A percentile compares a stretch with the other conserved stretches of the same genome.
These are phyloP conservation scores for Colletotrichum sp. DNA, from an alignment of 2,329 filamentous ascomycete genomes.

Conservation along the genomic window DNA sequence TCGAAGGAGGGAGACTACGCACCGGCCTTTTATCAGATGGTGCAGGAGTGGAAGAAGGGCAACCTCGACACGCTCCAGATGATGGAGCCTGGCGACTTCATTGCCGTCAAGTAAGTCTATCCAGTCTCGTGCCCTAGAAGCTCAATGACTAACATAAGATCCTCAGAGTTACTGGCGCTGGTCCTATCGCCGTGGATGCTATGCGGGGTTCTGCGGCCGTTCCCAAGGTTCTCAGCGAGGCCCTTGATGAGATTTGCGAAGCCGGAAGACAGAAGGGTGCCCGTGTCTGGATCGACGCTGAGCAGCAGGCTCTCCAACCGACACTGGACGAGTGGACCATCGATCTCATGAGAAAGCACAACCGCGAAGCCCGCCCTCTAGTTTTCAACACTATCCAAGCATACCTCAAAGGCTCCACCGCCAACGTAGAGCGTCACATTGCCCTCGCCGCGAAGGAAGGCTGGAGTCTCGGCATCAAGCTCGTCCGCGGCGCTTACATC, in stretches of 20 bases:
- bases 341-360: constrained; percentile 78
- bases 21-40: constrained; percentile 47
- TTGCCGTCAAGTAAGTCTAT: constrained; percentile 64
- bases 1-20: constrained; percentile 46
- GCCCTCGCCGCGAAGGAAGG: constrained; percentile 59
- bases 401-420: constrained; percentile 72
- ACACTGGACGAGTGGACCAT: constrained; percentile 85
- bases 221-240: constrained; percentile 66
- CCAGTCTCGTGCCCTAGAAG: neutral
- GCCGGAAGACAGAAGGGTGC: constrained; percentile 73
- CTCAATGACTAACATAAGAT: neutral
- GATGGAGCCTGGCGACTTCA: constrained; percentile 68
- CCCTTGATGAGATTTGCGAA: constrained; percentile 77
- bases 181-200: constrained; percentile 71
- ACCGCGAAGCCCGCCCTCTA: constrained; percentile 66
- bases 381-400: constrained; percentile 84
- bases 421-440: constrained; percentile 65
- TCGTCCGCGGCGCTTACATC: constrained; percentile 78
- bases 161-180: constrained; percentile 78
- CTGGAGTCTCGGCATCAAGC: constrained; percentile 75
- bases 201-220: constrained; percentile 68
- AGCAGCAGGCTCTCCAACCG: constrained; percentile 78
- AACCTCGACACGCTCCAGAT: constrained; percentile 77
- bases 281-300: constrained; percentile 82
- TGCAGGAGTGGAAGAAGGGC: constrained; percentile 76